phyloP scores from a whole-genome alignment of 352 stramenopile species.

The Globisporangium emineosum region DNA sequence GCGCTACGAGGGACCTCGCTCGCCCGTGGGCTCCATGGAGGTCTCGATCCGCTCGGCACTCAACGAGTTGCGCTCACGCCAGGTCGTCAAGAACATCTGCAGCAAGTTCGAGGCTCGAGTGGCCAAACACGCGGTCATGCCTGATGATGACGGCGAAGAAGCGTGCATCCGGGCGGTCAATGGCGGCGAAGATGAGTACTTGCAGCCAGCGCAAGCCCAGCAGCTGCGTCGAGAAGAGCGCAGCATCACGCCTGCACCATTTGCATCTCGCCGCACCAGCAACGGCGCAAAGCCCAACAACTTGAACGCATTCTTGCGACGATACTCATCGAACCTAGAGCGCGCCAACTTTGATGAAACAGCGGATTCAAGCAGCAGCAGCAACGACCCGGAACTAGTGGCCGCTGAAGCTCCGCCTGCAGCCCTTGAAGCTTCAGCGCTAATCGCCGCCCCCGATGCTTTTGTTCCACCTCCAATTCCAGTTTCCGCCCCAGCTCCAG shows the following conservation, averaged over 20 bases:
- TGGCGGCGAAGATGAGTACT: constrained; percentile 16
- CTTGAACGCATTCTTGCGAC: constrained; percentile 61
- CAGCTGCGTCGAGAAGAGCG: constrained; percentile 12
- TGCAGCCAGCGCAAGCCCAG: constrained; percentile 15
- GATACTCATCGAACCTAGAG: constrained; percentile 67
- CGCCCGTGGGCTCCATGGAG: constrained; percentile 25
- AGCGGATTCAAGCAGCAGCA: constrained; percentile 4
- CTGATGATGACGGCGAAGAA: constrained; percentile 20
- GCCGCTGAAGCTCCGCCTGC: neutral
- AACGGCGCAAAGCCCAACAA: constrained; percentile 46
- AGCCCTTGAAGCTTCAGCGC: too few relatives aligned
- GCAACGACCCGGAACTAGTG: neutral
- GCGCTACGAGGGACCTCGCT: constrained; percentile 12
- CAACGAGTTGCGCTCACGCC: constrained; percentile 45
- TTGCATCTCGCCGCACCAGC: constrained; percentile 13
- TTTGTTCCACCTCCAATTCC: neutral
- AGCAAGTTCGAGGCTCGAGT: constrained; percentile 41
- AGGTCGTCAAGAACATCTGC: constrained; percentile 50
- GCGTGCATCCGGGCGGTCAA: constrained; percentile 9
- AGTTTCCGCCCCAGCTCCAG: neutral
- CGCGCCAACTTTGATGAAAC: constrained; percentile 18
- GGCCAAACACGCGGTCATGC: constrained; percentile 13
- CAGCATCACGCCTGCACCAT: constrained; percentile 7
- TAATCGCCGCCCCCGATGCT: neutral
- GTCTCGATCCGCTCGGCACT: constrained; percentile 43